Conservation (phyloP, 2,329 filamentous ascomycete species). For the Lachnellula hyalina region DNA sequence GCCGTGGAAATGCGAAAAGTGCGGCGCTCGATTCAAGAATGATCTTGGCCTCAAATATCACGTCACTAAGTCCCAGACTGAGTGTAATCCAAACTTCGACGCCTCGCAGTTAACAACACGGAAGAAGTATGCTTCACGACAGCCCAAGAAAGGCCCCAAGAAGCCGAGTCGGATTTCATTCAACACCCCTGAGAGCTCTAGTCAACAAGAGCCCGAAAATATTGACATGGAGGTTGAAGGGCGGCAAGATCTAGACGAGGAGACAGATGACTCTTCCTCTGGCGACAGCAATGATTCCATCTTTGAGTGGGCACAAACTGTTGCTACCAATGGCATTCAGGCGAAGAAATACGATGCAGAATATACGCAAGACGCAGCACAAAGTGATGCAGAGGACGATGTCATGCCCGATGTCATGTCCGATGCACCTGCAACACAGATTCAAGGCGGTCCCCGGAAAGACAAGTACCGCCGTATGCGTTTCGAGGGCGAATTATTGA, state of each 20-base stretch:
- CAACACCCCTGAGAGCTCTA: too few species aligned
- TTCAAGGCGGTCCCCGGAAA: not conserved
- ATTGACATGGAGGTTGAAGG: not conserved
- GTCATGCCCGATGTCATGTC: too few species aligned
- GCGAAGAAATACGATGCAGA: not conserved
- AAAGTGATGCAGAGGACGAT: too few species aligned
- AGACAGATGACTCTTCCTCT: slow-evolving; percentile 2
- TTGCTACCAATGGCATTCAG: slow-evolving; percentile 1
- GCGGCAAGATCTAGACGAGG: not conserved
- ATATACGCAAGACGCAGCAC: not conserved
- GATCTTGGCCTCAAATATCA: slow-evolving; percentile 32
- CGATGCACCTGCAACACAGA: too few species aligned
- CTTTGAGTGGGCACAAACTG: slow-evolving; percentile 17
- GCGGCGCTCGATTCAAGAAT: slow-evolving; percentile 28
- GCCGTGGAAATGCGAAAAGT: slow-evolving; percentile 28
- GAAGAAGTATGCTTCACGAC: slow-evolving; percentile 1
- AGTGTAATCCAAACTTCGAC: slow-evolving; percentile 30
- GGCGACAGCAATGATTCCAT: slow-evolving; percentile 20
- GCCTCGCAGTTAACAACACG: slow-evolving; percentile 3
- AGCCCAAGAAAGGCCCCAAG: not conserved
- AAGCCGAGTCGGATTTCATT: too few species aligned
- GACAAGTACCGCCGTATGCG: not conserved
- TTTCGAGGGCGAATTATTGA: not conserved
- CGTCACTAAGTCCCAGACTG: slow-evolving; percentile 24
- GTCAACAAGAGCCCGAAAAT: not conserved